phyloP scores from a whole-genome alignment of 1,139 yeast species.

The Yamadazyma sp. region DNA sequence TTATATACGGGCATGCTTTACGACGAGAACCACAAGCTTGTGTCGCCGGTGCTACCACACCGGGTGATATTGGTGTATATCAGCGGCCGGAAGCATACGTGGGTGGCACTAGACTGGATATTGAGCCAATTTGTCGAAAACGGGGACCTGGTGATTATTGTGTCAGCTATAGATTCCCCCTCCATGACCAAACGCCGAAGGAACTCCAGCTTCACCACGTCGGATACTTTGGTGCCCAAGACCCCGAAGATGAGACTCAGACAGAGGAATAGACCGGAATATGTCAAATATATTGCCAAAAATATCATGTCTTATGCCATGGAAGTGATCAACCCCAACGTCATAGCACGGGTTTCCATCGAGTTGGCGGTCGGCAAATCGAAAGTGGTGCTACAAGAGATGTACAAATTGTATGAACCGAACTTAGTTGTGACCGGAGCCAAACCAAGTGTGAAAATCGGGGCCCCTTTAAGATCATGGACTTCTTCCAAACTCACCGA shows the following conservation, averaged over 20 bases:
- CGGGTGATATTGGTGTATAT: slow-evolving; percentile 64
- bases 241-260: slow-evolving; percentile 33
- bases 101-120: slow-evolving; percentile 79
- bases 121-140: slow-evolving; percentile 51
- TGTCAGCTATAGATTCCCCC: slow-evolving; percentile 31
- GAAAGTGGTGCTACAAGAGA: slow-evolving; percentile 56
- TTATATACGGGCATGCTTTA: slow-evolving; percentile 34
- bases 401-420: slow-evolving; percentile 65
- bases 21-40: slow-evolving; percentile 18
- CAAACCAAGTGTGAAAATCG: slow-evolving; percentile 45
- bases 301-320: slow-evolving; percentile 49
- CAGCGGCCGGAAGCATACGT: slow-evolving; percentile 70
- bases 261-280: slow-evolving; percentile 36
- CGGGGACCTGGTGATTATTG: slow-evolving; percentile 68
- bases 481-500: slow-evolving; percentile 61
- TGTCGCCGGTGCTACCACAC: slow-evolving; percentile 45
- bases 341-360: slow-evolving; percentile 56
- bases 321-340: slow-evolving; percentile 47
- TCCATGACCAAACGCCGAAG: slow-evolving; percentile 8
- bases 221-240: slow-evolving; percentile 26
- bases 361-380: slow-evolving; percentile 65
- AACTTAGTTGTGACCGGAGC: slow-evolving; percentile 63
- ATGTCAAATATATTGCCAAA: slow-evolving; percentile 32
- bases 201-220: slow-evolving; percentile 10
- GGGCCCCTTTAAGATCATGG: slow-evolving; percentile 62